Conservation (phyloP, 306 rosid species). For the Trifolium fragiferum region DNA sequence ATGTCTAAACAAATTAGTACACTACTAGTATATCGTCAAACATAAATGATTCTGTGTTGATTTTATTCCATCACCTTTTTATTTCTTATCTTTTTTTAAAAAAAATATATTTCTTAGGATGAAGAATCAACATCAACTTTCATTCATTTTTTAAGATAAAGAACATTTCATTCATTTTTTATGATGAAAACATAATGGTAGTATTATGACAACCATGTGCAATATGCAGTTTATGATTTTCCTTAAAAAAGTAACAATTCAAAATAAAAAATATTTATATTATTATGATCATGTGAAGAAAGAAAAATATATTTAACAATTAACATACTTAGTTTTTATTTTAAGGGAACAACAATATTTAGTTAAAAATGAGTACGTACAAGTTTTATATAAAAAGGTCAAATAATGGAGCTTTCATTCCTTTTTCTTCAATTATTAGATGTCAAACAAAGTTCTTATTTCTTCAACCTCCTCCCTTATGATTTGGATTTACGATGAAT, state of each 20-base stretch:
- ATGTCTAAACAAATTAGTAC: slow-evolving; percentile 6
- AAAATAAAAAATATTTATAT: background rate
- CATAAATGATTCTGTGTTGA: slow-evolving; percentile 11
- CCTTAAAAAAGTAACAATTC: background rate
- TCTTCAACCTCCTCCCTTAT: background rate
- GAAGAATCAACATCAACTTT: background rate
- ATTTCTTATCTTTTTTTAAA: background rate
- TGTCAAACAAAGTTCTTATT: too few species aligned
- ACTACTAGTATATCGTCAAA: background rate
- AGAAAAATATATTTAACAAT: too few species aligned
- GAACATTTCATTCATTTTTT: background rate
- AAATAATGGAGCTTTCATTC: background rate
- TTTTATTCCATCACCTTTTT: slow-evolving; percentile 10
- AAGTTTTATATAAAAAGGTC: background rate
- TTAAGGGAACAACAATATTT: background rate
- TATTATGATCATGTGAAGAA: background rate
- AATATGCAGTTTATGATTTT: background rate
- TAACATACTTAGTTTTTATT: background rate
- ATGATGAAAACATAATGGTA: background rate
- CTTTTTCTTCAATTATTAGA: too few species aligned
- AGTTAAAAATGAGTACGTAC: background rate
- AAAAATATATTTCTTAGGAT: background rate
- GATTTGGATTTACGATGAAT: background rate
- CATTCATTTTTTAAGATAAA: background rate
- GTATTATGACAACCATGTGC: slow-evolving; percentile 8